Evolutionary conservation across 257 asterid genomes (phyloP).

Genomic region (Solanum medicagineum): DNA sequence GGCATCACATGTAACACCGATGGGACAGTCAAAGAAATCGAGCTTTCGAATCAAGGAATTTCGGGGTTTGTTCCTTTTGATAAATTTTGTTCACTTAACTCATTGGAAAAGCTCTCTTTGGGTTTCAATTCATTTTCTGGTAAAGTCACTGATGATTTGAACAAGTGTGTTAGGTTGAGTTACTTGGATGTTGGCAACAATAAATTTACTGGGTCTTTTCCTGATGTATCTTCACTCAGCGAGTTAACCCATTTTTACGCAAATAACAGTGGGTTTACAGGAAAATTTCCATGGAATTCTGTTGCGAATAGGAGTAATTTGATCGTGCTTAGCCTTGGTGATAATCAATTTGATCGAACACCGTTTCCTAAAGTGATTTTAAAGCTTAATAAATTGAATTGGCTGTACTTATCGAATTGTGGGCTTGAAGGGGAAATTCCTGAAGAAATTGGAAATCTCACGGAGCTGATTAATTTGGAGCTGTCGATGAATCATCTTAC

Average conservation of each 20-base stretch:
- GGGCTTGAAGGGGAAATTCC: conserved; percentile 64
- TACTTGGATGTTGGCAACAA: conserved; percentile 66
- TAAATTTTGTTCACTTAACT: conserved; percentile 39
- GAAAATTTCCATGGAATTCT: conserved; percentile 59
- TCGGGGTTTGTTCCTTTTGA: conserved; percentile 34
- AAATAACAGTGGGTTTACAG: conserved; percentile 60
- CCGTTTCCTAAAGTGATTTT: conserved; percentile 38
- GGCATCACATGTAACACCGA: conserved; percentile 53
- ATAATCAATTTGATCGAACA: conserved; percentile 36
- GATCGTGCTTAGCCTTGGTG: conserved; percentile 56
- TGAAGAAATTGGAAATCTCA: conserved; percentile 54
- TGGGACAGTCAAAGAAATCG: conserved; percentile 41
- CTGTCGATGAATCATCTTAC: conserved; percentile 36
- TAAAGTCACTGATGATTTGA: conserved; percentile 19
- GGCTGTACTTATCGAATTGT: conserved; percentile 62
- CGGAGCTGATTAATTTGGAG: conserved; percentile 40
- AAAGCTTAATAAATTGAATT: conserved; percentile 25
- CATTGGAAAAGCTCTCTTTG: conserved; percentile 49
- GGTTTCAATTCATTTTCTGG: conserved; percentile 48
- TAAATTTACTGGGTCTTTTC: conserved; percentile 41
- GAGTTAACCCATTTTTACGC: conserved; percentile 36
- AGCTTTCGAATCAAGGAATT: conserved; percentile 39
- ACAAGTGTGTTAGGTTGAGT: conserved; percentile 32
- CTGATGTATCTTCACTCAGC: conserved; percentile 30
- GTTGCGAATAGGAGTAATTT: conserved; percentile 32